Evolutionary conservation across 805 yeast species (phyloP).

Genomic region (Wickerhamiella azymoides): DNA sequence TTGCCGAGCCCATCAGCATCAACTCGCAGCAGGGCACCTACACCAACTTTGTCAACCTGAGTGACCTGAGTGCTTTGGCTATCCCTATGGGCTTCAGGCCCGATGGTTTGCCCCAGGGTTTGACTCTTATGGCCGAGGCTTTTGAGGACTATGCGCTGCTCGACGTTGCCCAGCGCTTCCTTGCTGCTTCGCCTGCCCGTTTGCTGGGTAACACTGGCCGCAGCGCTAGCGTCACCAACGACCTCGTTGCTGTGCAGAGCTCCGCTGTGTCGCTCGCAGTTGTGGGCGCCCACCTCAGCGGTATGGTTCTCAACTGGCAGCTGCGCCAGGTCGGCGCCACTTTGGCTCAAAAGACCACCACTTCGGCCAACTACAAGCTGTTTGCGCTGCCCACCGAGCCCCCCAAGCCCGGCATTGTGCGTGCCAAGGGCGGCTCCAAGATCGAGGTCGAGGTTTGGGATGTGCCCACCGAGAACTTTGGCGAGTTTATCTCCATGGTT

Average conservation of each 20-base stretch:
- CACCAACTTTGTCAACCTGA: constrained; percentile 91
- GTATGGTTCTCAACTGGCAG: constrained; percentile 90
- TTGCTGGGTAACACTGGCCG: constrained; percentile 40
- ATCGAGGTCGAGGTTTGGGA: constrained; percentile 75
- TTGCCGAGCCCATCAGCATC: constrained; percentile 61
- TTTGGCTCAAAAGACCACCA: constrained; percentile 48
- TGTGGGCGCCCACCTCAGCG: constrained; percentile 89
- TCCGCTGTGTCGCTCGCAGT: constrained; percentile 63
- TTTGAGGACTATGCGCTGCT: constrained; percentile 82
- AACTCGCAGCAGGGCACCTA: constrained; percentile 96
- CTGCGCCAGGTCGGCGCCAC: constrained; percentile 69
- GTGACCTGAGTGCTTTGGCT: constrained; percentile 84
- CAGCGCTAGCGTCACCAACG: constrained; percentile 31
- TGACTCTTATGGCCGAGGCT: constrained; percentile 67
- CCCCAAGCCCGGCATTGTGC: constrained; percentile 83
- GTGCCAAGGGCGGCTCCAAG: constrained; percentile 34
- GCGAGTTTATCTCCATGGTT: constrained; percentile 72
- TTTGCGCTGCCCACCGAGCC: constrained; percentile 65
- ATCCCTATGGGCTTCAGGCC: constrained; percentile 79
- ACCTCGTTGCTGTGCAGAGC: constrained; percentile 14
- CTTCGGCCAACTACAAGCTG: constrained; percentile 57
- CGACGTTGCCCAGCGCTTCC: constrained; percentile 63
- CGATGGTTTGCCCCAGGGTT: constrained; percentile 85
- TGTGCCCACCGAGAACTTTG: constrained; percentile 64
- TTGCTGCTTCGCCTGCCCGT: constrained; percentile 38